Evolutionary conservation across 2,329 filamentous ascomycete species (phyloP).

Genomic region (Malbranchea zuffiana): DNA sequence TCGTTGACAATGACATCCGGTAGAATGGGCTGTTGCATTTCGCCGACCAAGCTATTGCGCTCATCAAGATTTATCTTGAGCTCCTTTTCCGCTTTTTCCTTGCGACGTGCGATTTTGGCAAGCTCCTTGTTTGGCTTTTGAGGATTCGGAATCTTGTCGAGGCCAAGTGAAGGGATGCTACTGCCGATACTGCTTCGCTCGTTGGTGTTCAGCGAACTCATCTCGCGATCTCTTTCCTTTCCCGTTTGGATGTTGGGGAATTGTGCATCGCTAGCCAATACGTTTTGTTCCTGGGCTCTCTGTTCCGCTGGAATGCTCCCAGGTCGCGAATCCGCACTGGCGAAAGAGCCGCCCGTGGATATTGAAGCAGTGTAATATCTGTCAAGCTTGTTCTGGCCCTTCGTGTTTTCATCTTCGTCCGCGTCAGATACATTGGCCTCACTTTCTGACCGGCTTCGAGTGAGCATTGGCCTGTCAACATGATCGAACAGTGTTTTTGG

Average conservation of each 20-base stretch:
- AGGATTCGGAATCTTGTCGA: neutral
- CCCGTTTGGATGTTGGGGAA: no score
- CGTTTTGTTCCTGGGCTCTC: neutral
- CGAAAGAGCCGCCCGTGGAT: conserved; percentile 2
- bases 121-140: conserved; percentile 8
- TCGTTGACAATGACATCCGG: neutral
- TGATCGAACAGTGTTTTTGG: conserved; percentile 5
- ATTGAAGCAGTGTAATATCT: neutral
- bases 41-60: neutral
- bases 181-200: conserved; percentile 2
- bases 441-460: no score
- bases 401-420: neutral
- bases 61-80: conserved; percentile 5
- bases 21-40: neutral
- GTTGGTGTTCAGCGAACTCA: neutral
- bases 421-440: no score
- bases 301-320: neutral
- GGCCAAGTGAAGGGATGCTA: conserved; percentile 6
- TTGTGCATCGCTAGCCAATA: no score
- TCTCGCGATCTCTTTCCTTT: no score
- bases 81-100: conserved; percentile 8
- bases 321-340: conserved; percentile 1
- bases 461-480: neutral
- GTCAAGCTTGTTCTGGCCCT: neutral
- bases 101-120: conserved; percentile 9